A percentile compares a stretch with the other conserved stretches of the same genome.
Conservation (phyloP, 306 rosid genomes). For the Myrica gale region DNA sequence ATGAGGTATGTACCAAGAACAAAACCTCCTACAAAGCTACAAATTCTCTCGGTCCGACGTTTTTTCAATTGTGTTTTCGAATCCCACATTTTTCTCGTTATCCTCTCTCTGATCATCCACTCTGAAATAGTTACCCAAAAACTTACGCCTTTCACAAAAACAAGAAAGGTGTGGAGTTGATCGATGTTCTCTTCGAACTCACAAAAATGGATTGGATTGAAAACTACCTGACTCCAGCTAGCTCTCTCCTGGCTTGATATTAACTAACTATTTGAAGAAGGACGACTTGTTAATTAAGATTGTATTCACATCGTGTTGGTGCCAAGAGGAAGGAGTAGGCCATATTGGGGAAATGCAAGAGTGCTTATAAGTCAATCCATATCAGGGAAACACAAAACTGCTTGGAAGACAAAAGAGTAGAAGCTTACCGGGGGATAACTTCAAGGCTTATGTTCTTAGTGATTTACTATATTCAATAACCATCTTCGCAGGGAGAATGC, state of each 20-base stretch:
- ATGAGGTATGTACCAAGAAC: neutral
- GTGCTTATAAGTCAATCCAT: too few species aligned
- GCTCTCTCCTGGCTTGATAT: neutral
- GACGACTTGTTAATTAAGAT: too few species aligned
- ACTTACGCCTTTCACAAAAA: neutral
- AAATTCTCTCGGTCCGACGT: neutral
- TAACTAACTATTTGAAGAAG: neutral
- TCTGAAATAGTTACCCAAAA: neutral
- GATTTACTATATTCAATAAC: conserved; percentile 16
- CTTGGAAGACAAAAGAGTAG: neutral
- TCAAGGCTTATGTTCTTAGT: conserved; percentile 27
- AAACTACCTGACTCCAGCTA: neutral
- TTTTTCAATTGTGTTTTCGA: neutral
- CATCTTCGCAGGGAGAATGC: neutral
- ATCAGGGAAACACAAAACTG: neutral
- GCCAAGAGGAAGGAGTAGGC: too few species aligned
- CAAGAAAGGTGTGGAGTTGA: neutral
- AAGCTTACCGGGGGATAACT: conserved; percentile 18
- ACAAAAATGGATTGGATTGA: neutral
- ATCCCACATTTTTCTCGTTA: neutral
- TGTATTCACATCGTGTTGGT: too few species aligned
- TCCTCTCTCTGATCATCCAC: neutral
- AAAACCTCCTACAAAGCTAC: neutral
- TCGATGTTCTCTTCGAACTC: neutral
- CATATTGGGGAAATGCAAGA: too few species aligned